These are phyloP conservation scores for Sinapis alba DNA, from an alignment of 441 rosid species.

Conservation along the genomic window DNA sequence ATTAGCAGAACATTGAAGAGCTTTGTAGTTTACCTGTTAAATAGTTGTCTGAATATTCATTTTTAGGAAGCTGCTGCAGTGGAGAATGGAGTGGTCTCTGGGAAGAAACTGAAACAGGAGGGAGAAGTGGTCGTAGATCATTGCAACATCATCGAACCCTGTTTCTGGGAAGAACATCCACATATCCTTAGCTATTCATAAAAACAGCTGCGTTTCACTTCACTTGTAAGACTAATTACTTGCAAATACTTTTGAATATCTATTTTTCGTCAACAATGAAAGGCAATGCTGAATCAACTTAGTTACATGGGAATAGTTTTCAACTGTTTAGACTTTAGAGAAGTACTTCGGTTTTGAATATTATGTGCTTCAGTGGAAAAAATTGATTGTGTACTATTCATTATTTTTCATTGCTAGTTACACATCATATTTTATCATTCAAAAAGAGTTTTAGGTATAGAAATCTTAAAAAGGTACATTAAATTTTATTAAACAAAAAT, in stretches of 20 bases:
- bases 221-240: conserved; percentile 9
- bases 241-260: conserved; percentile 5
- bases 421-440: not conserved
- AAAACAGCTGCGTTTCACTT: conserved; percentile 12
- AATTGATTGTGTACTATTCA: not conserved
- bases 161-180: conserved; percentile 73
- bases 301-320: not conserved
- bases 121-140: conserved; percentile 53
- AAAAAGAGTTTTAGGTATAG: not conserved
- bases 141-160: conserved; percentile 66
- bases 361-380: not conserved
- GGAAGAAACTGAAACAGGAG: conserved; percentile 29
- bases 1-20: not conserved
- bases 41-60: not conserved
- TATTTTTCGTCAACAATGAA: not conserved
- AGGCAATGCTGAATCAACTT: not conserved
- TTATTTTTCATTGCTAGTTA: not conserved
- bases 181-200: conserved; percentile 46
- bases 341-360: not conserved
- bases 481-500: not conserved
- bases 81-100: conserved; percentile 40
- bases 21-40: conserved; percentile 13
- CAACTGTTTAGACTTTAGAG: not conserved
- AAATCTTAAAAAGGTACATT: not conserved
- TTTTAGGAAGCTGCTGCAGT: conserved; percentile 25